Conservation (phyloP, 2,329 filamentous ascomycete genomes). For the Fusarium palustre region DNA sequence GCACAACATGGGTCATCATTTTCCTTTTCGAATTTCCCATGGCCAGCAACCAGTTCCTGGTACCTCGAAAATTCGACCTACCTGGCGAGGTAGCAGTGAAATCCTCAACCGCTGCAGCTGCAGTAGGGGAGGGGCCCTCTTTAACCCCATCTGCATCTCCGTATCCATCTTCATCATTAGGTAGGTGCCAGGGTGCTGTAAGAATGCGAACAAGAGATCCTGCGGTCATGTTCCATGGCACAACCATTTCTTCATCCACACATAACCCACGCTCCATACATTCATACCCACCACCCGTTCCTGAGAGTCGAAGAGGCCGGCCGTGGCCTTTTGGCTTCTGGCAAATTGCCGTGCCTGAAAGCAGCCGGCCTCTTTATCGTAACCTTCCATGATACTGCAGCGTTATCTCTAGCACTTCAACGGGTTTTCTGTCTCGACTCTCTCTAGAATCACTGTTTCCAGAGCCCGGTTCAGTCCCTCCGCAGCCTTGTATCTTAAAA, state of each 20-base stretch:
- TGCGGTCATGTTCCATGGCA: slow-evolving; percentile 35
- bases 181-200: slow-evolving; percentile 9
- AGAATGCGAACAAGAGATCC: slow-evolving; percentile 31
- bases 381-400: not conserved
- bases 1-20: slow-evolving; percentile 15
- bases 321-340: not conserved
- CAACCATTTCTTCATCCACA: slow-evolving; percentile 26
- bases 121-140: slow-evolving; percentile 22
- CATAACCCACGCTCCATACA: slow-evolving; percentile 15
- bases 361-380: not conserved
- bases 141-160: slow-evolving; percentile 15
- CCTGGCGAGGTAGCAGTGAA: slow-evolving; percentile 1
- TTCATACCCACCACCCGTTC: slow-evolving; percentile 15
- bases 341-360: not conserved
- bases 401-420: not conserved
- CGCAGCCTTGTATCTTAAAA: slow-evolving; percentile 31
- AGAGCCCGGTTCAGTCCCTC: slow-evolving; percentile 1
- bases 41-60: slow-evolving; percentile 20
- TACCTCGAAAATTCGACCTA: slow-evolving; percentile 17
- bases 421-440: not conserved
- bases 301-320: not conserved
- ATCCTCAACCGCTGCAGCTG: slow-evolving; percentile 20
- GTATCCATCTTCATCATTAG: slow-evolving; percentile 21
- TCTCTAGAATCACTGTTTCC: not conserved
- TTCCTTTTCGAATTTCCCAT: slow-evolving; percentile 18